These are phyloP conservation scores for Chalara sp. DNA, from an alignment of 2,329 filamentous ascomycete genomes.

Conservation along the genomic window DNA sequence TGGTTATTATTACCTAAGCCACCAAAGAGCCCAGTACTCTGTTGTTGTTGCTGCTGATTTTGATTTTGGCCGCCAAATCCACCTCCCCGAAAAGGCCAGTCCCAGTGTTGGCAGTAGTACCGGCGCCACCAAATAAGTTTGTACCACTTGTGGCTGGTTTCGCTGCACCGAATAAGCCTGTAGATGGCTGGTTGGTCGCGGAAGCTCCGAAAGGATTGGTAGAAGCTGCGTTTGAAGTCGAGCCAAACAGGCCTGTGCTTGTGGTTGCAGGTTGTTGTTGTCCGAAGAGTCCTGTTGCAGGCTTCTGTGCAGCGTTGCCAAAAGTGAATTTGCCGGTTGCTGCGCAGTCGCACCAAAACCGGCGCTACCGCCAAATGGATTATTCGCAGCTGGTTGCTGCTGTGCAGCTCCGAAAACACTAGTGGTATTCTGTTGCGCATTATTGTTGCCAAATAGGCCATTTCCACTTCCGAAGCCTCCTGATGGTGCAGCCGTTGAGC, in stretches of 20 bases:
- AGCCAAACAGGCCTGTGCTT: slow-evolving; percentile 30
- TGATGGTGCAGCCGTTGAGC: slow-evolving; percentile 16
- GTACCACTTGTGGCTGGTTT: slow-evolving; percentile 30
- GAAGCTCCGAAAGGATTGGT: slow-evolving; percentile 24
- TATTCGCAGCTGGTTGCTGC: slow-evolving; percentile 28
- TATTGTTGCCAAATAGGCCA: slow-evolving; percentile 32
- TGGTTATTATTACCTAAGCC: slow-evolving; percentile 41
- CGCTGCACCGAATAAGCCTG: slow-evolving; percentile 33
- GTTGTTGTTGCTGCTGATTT: slow-evolving; percentile 31
- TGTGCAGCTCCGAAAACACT: slow-evolving; percentile 32
- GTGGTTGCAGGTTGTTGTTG: slow-evolving; percentile 21
- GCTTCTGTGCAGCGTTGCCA: slow-evolving; percentile 31
- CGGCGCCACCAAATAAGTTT: slow-evolving; percentile 34
- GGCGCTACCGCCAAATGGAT: slow-evolving; percentile 27
- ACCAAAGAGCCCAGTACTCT: slow-evolving; percentile 41
- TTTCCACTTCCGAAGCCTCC: slow-evolving; percentile 19
- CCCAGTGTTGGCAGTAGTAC: slow-evolving; percentile 29
- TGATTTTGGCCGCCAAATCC: slow-evolving; percentile 27
- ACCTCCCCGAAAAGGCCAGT: slow-evolving; percentile 28
- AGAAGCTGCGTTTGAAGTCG: slow-evolving; percentile 23
- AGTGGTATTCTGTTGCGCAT: slow-evolving; percentile 22
- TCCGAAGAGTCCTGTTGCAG: slow-evolving; percentile 38
- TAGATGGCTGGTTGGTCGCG: slow-evolving; percentile 17
- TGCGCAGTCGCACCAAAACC: slow-evolving; percentile 25
- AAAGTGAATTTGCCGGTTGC: slow-evolving; percentile 20